Conservation (phyloP, 1,139 yeast species). For the Debaryomyces udenii region DNA sequence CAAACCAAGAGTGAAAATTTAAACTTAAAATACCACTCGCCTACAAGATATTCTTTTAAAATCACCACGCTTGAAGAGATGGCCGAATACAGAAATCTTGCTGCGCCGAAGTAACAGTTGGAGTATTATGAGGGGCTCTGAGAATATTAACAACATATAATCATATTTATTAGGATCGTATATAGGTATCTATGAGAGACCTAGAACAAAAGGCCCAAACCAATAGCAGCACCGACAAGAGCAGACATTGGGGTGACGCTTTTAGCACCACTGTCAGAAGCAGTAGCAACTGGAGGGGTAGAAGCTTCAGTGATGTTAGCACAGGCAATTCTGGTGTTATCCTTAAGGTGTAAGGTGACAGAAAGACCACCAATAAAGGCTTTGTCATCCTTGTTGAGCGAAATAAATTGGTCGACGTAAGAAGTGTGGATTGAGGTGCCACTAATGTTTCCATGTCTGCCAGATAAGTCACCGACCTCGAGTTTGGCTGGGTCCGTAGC, state of each 20-base stretch:
- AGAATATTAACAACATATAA: too few relatives aligned
- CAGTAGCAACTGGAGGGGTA: slow-evolving; percentile 11
- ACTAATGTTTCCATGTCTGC: slow-evolving; percentile 40
- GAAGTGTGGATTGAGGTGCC: slow-evolving; percentile 27
- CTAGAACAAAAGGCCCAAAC: slow-evolving; percentile 12
- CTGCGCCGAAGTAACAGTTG: too few relatives aligned
- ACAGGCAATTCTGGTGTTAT: slow-evolving; percentile 42
- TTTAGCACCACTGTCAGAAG: slow-evolving; percentile 15
- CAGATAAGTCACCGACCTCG: slow-evolving; percentile 48
- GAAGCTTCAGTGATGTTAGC: slow-evolving; percentile 37
- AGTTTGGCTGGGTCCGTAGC: slow-evolving; percentile 28
- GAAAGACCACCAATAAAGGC: slow-evolving; percentile 44
- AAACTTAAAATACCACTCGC: too few relatives aligned
- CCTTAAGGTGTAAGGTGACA: slow-evolving; percentile 39
- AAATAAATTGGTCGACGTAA: slow-evolving; percentile 40
- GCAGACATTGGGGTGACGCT: slow-evolving; percentile 16
- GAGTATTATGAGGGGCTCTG: too few relatives aligned
- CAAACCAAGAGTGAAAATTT: too few relatives aligned
- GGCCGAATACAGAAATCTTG: too few relatives aligned
- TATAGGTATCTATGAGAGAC: too few relatives aligned
- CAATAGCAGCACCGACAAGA: slow-evolving; percentile 19
- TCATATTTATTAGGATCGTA: too few relatives aligned
- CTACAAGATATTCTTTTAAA: too few relatives aligned
- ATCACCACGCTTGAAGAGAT: too few relatives aligned
- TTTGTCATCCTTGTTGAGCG: slow-evolving; percentile 37